These are phyloP conservation scores for Abortiporus biennis DNA, from an alignment of 1,284 basidiomycete species.

Conservation along the genomic window DNA sequence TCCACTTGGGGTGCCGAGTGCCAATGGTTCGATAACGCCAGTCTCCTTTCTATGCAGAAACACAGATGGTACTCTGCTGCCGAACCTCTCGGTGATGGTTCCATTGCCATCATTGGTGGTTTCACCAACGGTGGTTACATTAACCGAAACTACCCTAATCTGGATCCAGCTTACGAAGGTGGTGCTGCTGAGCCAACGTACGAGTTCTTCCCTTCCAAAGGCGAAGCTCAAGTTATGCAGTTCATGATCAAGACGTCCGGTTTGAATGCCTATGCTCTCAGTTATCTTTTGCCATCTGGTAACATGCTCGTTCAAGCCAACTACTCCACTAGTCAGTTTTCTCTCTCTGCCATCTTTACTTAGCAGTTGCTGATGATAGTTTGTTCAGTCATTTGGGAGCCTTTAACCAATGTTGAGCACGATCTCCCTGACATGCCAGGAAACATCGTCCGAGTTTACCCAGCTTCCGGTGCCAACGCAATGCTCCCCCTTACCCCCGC, in stretches of 20 bases:
- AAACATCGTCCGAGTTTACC: conserved; percentile 80
- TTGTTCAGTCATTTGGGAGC: conserved; percentile 56
- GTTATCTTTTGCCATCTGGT: conserved; percentile 82
- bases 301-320: conserved; percentile 85
- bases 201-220: conserved; percentile 77
- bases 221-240: conserved; percentile 56
- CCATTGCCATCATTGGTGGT: conserved; percentile 71
- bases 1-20: conserved; percentile 47
- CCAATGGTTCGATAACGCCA: conserved; percentile 75
- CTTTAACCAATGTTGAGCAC: conserved; percentile 53
- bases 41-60: conserved; percentile 65
- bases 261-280: conserved; percentile 85
- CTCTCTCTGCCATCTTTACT: conserved; percentile 12
- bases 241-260: conserved; percentile 83
- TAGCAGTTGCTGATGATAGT: conserved; percentile 3
- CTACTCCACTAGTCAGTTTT: conserved; percentile 58
- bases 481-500: conserved; percentile 89
- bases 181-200: conserved; percentile 64
- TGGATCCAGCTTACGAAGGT: conserved; percentile 58
- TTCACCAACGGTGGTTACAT: conserved; percentile 85
- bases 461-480: conserved; percentile 84
- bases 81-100: conserved; percentile 65
- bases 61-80: conserved; percentile 88
- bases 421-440: conserved; percentile 57
- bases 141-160: conserved; percentile 76